Base-by-base conservation (phyloP, 2,329 filamentous ascomycete genomes). In the Sporothrix variecibatus region DNA sequence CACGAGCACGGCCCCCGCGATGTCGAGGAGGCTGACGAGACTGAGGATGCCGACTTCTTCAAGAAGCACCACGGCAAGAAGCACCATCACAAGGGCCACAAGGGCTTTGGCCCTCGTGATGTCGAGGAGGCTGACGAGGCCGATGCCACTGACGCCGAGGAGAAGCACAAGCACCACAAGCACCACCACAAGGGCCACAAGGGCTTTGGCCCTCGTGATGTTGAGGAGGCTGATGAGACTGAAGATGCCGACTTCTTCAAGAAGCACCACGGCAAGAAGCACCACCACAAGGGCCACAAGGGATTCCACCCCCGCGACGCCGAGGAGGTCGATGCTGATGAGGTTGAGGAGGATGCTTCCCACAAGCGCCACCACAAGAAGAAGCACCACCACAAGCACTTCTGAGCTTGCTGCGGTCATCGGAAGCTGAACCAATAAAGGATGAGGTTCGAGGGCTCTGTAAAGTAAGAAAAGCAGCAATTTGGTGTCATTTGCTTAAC, bases 161-260 rank as follows among this genome's bases (percentile, higher is more conserved):
- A n/a, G n/a, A n/a, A n/a, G 26, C 26, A 38, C 9, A 8, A 38
- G 26, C n/a, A 53, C 49, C n/a, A 28, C 46, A 56, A 70, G 49
- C 67, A 70, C 46, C 49, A 56, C 69, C 51, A 71, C 40, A 49
- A 68, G 43, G 40, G 28, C 40, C 34, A 67, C 31, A 40, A 40
- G 17, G 34, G 23, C 9, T 15, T 20, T 3, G 43, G 43, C 49
- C 28, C 23, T n/a, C 68, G 46, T 11, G 26, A 53, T 11, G 46
- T 43, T 23, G 40, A 26, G 23, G 67, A 70, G n/a, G 67, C 51
- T 53, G 20, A 49, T 15, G 46, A 15, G 11, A 26, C 46, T 20
- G 67, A 38, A n/a, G 69, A 72, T 2, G 53, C 56, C 12, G 56
- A 60, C 5, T 49, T 49, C 46, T 49, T 49, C 28, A 49, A 60